Percentiles rank a stretch among this genome's conserved stretches.
phyloP scores from a whole-genome alignment of 1,284 basidiomycete species.

The Quambalaria eucalypti region DNA sequence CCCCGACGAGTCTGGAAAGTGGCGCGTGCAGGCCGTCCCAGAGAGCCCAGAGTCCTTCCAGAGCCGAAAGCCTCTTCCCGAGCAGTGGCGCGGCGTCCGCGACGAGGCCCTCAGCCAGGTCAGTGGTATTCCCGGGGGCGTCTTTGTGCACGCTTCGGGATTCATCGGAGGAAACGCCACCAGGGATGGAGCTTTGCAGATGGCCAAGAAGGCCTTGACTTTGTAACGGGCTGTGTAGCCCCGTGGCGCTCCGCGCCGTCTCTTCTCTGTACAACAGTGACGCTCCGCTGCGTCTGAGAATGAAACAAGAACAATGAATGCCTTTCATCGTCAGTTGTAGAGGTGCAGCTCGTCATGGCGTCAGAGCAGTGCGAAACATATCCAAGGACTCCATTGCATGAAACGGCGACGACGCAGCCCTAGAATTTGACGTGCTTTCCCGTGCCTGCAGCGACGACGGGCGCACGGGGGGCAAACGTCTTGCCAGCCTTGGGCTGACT shows the following conservation, averaged over 20 bases:
- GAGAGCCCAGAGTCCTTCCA: conserved; percentile 72
- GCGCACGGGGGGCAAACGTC: no score
- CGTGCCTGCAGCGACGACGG: no score
- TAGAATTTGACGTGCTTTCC: neutral
- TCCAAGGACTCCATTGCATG: no score
- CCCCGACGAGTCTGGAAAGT: conserved; percentile 64
- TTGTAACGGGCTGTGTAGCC: neutral
- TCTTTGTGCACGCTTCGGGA: conserved; percentile 89
- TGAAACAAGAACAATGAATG: no score
- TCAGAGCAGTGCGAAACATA: no score
- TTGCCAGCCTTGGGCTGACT: no score
- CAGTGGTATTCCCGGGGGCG: conserved; percentile 66
- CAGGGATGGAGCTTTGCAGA: neutral
- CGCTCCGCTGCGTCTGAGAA: no score
- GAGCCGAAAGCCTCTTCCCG: conserved; percentile 82
- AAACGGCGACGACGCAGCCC: no score
- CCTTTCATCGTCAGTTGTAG: no score
- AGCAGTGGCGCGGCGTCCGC: conserved; percentile 81
- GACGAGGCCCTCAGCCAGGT: conserved; percentile 69
- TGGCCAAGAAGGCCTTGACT: neutral
- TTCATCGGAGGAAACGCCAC: conserved; percentile 69
- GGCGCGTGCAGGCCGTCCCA: conserved; percentile 91
- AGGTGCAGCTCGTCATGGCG: no score
- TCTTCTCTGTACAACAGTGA: no score
- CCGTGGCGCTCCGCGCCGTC: no score